A percentile compares a stretch with the other conserved stretches of the same genome.
phyloP scores from a whole-genome alignment of 805 yeast genomes.

The Pichia nanzhaoensis region DNA sequence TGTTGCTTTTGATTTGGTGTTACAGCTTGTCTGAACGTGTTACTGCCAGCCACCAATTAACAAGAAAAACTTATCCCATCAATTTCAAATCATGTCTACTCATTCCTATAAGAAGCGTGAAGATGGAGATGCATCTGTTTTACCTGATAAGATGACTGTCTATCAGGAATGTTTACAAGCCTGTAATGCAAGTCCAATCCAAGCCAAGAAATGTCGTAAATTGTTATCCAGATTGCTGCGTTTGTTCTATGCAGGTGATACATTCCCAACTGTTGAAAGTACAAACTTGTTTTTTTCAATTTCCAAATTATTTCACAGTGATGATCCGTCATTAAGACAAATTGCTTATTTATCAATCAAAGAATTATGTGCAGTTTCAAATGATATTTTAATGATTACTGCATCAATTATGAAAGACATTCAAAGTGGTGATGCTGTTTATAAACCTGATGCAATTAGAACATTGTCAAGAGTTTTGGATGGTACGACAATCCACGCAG shows the following conservation, averaged over 20 bases:
- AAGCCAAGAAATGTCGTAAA: slow-evolving; percentile 78
- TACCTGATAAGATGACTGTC: slow-evolving; percentile 94
- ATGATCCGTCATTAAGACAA: slow-evolving; percentile 81
- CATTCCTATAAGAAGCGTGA: slow-evolving; percentile 79
- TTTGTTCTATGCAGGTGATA: slow-evolving; percentile 77
- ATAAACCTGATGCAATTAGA: slow-evolving; percentile 92
- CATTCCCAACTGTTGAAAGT: slow-evolving; percentile 82
- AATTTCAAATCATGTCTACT: slow-evolving; percentile 56
- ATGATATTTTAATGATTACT: slow-evolving; percentile 95
- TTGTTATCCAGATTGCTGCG: slow-evolving; percentile 78
- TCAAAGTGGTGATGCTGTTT: slow-evolving; percentile 77
- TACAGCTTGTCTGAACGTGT: too few species aligned
- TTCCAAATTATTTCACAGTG: slow-evolving; percentile 91
- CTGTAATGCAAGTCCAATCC: slow-evolving; percentile 86
- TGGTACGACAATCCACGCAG: slow-evolving; percentile 82
- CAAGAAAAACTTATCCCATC: not conserved
- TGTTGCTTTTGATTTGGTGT: too few species aligned
- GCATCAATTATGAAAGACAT: slow-evolving; percentile 97
- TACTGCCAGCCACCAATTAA: not conserved
- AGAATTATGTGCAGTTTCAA: slow-evolving; percentile 76
- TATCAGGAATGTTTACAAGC: slow-evolving; percentile 92
- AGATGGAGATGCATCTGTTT: slow-evolving; percentile 56
- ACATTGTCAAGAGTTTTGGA: slow-evolving; percentile 87
- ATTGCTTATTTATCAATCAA: slow-evolving; percentile 90
- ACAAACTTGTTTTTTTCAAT: slow-evolving; percentile 90